These are phyloP conservation scores for Eucalyptus fibrosa DNA, from an alignment of 345 rosid species.

Conservation along the genomic window DNA sequence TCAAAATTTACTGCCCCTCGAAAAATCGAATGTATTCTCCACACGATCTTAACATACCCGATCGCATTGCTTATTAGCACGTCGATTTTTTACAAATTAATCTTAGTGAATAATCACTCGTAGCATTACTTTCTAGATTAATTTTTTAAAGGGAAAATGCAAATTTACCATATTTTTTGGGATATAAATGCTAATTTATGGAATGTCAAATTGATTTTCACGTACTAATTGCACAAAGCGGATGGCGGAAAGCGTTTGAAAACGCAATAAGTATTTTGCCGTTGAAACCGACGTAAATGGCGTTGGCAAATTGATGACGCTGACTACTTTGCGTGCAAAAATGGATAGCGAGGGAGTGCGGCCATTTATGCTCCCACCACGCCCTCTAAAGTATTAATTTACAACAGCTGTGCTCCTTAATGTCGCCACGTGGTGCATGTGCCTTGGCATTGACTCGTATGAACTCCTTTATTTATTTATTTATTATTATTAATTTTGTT, in stretches of 20 bases:
- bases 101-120: not conserved
- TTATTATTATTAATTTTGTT: not conserved
- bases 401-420: not conserved
- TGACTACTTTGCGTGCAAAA: not conserved
- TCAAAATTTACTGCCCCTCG: not conserved
- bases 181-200: not conserved
- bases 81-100: not conserved
- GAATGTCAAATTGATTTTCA: not conserved
- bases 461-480: not conserved
- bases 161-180: not conserved
- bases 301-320: not conserved
- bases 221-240: not conserved
- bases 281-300: not conserved
- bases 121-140: too few species aligned
- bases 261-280: not conserved
- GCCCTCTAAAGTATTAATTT: not conserved
- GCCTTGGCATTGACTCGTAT: not conserved
- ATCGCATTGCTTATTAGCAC: not conserved
- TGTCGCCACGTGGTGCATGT: not conserved
- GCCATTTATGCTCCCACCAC: not conserved
- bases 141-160: too few species aligned
- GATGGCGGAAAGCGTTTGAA: not conserved
- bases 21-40: not conserved
- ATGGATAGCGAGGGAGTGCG: not conserved
- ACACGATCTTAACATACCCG: not conserved